Evolutionary conservation across 306 rosid genomes (phyloP).

Genomic region (Vicia sativa): DNA sequence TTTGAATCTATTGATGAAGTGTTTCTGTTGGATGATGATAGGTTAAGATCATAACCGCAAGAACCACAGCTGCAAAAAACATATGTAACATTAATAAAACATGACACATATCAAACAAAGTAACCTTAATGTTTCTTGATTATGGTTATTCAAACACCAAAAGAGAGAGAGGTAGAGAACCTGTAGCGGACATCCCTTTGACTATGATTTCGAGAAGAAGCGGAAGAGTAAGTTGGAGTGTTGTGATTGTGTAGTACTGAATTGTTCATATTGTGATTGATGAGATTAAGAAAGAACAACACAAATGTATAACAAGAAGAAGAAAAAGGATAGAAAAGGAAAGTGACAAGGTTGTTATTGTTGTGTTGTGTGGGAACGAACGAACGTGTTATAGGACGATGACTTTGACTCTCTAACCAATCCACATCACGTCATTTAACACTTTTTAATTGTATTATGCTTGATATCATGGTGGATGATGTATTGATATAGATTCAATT

Average conservation of each 20-base stretch:
- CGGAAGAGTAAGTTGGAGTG: conserved; percentile 39
- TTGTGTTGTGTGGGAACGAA: conserved; percentile 12
- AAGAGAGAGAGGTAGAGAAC: conserved; percentile 42
- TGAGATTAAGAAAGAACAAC: background rate
- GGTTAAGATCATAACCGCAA: conserved; percentile 86
- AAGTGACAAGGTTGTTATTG: conserved; percentile 10
- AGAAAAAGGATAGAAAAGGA: background rate
- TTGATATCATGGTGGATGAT: no score
- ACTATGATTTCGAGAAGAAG: conserved; percentile 47
- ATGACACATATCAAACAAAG: no score
- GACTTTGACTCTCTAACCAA: conserved; percentile 33
- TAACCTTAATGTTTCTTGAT: background rate
- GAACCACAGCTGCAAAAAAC: conserved; percentile 68
- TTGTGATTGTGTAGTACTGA: conserved; percentile 37
- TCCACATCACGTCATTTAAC: conserved; percentile 2
- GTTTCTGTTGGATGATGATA: conserved; percentile 73
- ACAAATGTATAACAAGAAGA: background rate
- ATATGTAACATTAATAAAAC: background rate
- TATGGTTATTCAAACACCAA: no score
- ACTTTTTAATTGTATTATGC: no score
- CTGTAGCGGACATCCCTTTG: conserved; percentile 87
- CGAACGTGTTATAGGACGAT: conserved; percentile 16
- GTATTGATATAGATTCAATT: no score
- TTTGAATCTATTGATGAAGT: conserved; percentile 73
- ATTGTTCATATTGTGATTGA: conserved; percentile 38